Conservation (phyloP, 441 rosid species). For the Pelargonium citronellum region DNA sequence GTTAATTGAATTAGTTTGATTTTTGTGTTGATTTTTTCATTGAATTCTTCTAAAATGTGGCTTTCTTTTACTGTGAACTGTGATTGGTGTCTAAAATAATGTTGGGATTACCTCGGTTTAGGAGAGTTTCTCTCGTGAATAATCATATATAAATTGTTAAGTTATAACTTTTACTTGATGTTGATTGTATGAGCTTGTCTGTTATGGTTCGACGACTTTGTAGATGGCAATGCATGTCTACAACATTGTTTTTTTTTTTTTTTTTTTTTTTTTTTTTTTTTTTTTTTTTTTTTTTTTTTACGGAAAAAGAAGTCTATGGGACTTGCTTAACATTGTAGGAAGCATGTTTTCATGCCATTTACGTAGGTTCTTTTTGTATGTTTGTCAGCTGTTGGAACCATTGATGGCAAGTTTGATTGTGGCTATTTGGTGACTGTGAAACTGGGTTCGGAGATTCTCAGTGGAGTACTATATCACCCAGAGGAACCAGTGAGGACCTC, state of each 20-base stretch:
- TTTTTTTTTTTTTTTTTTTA: no score
- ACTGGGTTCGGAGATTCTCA: constrained; percentile 70
- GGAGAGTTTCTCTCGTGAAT: no score
- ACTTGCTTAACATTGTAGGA: background rate
- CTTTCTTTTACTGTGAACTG: background rate
- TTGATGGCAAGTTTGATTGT: constrained; percentile 88
- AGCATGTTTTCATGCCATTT: background rate
- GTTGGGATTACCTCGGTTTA: no score
- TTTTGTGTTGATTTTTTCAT: no score
- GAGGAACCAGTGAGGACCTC: constrained; percentile 29
- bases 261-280: no score
- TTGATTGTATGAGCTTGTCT: no score
- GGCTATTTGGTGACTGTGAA: constrained; percentile 80
- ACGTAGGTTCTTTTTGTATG: constrained; percentile 10
- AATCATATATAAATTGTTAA: no score
- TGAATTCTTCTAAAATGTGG: background rate
- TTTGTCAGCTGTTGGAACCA: constrained; percentile 55
- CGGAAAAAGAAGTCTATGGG: background rate
- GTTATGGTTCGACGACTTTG: no score
- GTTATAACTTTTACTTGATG: no score
- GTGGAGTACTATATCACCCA: constrained; percentile 78
- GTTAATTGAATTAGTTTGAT: background rate
- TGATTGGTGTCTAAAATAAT: no score
- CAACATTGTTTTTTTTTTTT: no score
- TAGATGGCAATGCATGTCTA: no score